A percentile compares a stretch with the other conserved stretches of the same genome.
Conservation (phyloP, 176 grass and related monocot species). For the Thalia dealbata region DNA sequence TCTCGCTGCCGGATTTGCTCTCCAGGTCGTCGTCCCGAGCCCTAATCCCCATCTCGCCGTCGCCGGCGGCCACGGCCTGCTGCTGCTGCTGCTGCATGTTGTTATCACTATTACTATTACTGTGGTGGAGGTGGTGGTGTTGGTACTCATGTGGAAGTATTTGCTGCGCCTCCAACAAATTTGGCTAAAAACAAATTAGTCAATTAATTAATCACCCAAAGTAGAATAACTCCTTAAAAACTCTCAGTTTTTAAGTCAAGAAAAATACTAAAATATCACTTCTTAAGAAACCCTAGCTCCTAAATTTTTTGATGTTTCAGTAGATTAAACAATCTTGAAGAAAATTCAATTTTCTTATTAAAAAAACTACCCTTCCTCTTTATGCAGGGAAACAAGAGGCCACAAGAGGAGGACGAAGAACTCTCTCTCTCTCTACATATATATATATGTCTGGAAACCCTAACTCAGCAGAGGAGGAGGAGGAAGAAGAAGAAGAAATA, state of each 20-base stretch:
- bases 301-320: no score
- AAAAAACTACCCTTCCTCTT: no score
- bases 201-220: not conserved
- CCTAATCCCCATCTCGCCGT: slow-evolving; percentile 25
- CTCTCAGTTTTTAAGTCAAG: not conserved
- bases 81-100: slow-evolving; percentile 22
- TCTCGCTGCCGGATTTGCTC: slow-evolving; percentile 80
- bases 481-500: not conserved
- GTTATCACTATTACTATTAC: no score
- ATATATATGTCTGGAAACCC: no score
- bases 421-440: no score
- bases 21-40: slow-evolving; percentile 43
- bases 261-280: no score
- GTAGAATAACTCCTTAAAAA: not conserved
- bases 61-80: slow-evolving; percentile 15
- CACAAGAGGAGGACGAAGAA: no score
- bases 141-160: slow-evolving; percentile 34
- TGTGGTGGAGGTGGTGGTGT: slow-evolving; percentile 18
- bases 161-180: slow-evolving; percentile 40
- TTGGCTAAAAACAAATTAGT: slow-evolving; percentile 18
- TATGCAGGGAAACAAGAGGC: no score
- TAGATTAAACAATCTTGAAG: no score
- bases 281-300: no score
- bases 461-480: not conserved
- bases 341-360: no score